Evolutionary conservation across 768 basidiomycete genomes (phyloP), one percentile per base, ranked within the genome.

Genomic region (Exsudoporus frostii): DNA sequence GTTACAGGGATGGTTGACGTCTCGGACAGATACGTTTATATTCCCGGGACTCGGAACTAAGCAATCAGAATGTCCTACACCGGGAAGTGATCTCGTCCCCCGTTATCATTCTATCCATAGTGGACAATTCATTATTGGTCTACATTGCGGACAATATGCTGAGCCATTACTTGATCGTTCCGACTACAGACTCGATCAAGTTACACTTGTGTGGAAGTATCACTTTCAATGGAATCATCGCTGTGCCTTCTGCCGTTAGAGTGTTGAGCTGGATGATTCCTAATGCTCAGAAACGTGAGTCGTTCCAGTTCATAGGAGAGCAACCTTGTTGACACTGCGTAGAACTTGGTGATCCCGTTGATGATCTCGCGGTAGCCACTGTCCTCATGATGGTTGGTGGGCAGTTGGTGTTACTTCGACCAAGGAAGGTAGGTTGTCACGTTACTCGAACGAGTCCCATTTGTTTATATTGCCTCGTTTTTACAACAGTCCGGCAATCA

Each of bases 221-320:
- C 65, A 88, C 86, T 17, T 98, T 99, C 65, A 80, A 81, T 48
- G 96, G 95, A 5, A 89, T 98, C 47, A 90, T 98, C 44, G 81
- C 84, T 13, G 80, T 82, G 8, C 94, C 97, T 7, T 82, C 77
- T 32, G 81, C 90, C 13, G 95, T 99, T 2, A 76, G 94, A 55
- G 89, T 89, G 59, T 72, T 98, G 65, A 97, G 95, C 69, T 99
- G 97, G 97, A 88, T 98, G 84, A 90, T 99, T 51, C 96, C 97
- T 0, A 76, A 79, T 53, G 84, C 88, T 10, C 96, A 98, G 68
- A 98, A 95, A 70, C 87, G 97, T 96, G 66, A 60, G 87, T 76
- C 15, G 17, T 38, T 29, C 37, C 14, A 5, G 42, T 48, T 55
- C 37, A 36, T 25, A 1, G 30, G 47, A 15, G 19, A 19, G 39